Evolutionary conservation across 1,284 basidiomycete species (phyloP).

Genomic region (Papiliotrema laurentii): DNA sequence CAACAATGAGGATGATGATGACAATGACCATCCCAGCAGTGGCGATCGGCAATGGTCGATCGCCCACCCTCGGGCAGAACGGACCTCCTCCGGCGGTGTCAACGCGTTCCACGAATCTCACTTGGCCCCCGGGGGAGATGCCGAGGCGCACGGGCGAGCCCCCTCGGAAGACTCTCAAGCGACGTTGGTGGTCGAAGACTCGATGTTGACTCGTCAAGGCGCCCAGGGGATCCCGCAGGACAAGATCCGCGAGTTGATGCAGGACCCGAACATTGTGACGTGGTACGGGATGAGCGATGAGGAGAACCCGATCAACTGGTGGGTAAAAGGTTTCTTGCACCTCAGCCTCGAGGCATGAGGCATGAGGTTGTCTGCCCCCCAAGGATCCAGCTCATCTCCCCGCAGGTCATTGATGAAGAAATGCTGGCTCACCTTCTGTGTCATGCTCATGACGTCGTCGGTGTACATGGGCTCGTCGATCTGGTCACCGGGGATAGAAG

Average conservation of each 20-base stretch:
- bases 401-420: constrained; percentile 20
- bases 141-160: not conserved
- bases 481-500: constrained; percentile 52
- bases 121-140: not conserved
- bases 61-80: not conserved
- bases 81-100: not conserved
- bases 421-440: constrained; percentile 16
- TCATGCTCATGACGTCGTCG: constrained; percentile 49
- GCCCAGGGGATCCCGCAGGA: constrained; percentile 10
- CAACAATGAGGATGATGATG: not conserved
- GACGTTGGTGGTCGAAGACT: not conserved
- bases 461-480: constrained; percentile 59
- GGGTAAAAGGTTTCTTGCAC: not conserved
- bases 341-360: not conserved
- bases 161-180: not conserved
- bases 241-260: constrained; percentile 24
- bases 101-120: constrained; percentile 1
- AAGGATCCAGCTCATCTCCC: not conserved
- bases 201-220: constrained; percentile 5
- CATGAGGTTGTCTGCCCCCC: not conserved
- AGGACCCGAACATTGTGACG: constrained; percentile 48
- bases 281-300: constrained; percentile 63
- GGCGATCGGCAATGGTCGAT: too few relatives aligned
- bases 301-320: constrained; percentile 55
- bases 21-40: not conserved